phyloP scores from a whole-genome alignment of 208 protist genomes.

The Trypanosoma grayi region DNA sequence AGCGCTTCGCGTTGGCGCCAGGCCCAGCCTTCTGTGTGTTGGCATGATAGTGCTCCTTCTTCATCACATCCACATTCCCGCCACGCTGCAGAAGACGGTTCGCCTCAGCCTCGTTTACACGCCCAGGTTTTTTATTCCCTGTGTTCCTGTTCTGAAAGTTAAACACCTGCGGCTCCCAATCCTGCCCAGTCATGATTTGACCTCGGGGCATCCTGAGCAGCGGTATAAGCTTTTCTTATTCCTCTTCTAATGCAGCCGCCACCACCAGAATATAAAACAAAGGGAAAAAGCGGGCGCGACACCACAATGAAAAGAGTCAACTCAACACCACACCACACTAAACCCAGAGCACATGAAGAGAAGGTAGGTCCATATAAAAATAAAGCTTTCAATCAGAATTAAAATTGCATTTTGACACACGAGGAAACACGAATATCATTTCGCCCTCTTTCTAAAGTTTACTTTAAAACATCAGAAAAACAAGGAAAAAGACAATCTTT shows the following conservation, averaged over 20 bases:
- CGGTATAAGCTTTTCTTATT: conserved; percentile 1
- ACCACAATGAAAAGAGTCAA: too few species aligned
- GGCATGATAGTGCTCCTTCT: conserved; percentile 60
- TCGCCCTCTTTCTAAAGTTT: neutral
- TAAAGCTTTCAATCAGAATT: neutral
- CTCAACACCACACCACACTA: too few species aligned
- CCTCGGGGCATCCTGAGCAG: conserved; percentile 37
- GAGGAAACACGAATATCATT: neutral
- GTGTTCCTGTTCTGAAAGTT: conserved; percentile 54
- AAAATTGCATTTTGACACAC: neutral
- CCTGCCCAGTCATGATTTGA: conserved; percentile 63
- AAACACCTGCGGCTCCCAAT: conserved; percentile 89
- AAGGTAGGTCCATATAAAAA: too few species aligned
- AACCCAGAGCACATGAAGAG: too few species aligned
- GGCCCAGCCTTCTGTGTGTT: conserved; percentile 65
- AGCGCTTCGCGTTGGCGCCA: conserved; percentile 83
- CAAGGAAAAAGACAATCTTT: neutral
- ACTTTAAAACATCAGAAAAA: conserved; percentile 4
- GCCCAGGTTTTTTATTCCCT: conserved; percentile 30
- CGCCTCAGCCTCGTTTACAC: conserved; percentile 66
- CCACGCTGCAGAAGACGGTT: conserved; percentile 77
- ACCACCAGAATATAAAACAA: neutral
- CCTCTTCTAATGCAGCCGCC: neutral
- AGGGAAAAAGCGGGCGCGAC: too few species aligned
- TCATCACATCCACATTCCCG: conserved; percentile 54